Evolutionary conservation across 257 asterid species (phyloP).

Genomic region (Solanum chaucha): DNA sequence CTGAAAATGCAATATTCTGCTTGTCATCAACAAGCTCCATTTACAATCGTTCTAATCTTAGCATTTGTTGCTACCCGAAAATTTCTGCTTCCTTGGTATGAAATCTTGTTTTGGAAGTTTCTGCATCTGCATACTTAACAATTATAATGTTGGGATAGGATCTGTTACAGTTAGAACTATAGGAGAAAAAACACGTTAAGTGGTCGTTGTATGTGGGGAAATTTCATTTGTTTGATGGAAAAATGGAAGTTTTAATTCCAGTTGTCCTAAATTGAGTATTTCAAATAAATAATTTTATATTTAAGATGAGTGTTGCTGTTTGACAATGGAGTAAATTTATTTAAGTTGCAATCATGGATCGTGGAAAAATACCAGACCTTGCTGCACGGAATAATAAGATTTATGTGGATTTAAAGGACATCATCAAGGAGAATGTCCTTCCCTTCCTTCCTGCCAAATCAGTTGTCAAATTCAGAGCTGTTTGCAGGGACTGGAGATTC

Average conservation of each 20-base stretch:
- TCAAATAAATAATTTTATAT: background rate
- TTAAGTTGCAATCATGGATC: slow-evolving; percentile 22
- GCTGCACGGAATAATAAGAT: slow-evolving; percentile 14
- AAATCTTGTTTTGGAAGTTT: background rate
- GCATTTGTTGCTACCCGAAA: background rate
- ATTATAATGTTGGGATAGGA: background rate
- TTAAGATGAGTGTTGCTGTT: background rate
- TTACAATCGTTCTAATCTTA: background rate
- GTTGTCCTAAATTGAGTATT: background rate
- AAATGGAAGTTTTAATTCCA: background rate
- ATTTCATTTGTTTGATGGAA: background rate
- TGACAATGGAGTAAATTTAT: background rate
- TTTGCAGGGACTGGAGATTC: slow-evolving; percentile 48
- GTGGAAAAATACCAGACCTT: slow-evolving; percentile 27
- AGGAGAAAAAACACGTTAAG: background rate
- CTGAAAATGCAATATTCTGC: background rate
- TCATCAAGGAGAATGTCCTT: slow-evolving; percentile 33
- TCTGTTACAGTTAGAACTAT: background rate
- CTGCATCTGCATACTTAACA: background rate
- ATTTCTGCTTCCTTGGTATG: background rate
- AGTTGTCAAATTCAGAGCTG: slow-evolving; percentile 26
- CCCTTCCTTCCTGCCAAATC: slow-evolving; percentile 49
- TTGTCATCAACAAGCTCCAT: background rate
- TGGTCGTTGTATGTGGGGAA: background rate
- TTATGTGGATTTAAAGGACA: slow-evolving; percentile 38